Base-by-base conservation (phyloP, 2,329 filamentous ascomycete genomes). In the Talaromyces sp. region DNA sequence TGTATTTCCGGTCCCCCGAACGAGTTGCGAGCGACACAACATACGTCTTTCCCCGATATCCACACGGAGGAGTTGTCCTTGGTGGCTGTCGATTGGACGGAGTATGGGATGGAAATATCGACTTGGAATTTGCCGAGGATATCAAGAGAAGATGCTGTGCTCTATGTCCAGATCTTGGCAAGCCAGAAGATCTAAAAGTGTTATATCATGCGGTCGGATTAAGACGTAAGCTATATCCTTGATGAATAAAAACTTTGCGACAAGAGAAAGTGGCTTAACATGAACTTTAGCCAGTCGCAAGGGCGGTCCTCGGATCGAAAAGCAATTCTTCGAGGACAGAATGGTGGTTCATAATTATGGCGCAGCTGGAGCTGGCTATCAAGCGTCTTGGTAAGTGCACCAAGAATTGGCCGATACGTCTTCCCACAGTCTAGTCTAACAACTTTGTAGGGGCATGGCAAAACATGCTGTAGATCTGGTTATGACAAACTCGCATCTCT, bases 121-220 rank as follows among this genome's bases (percentile, higher is more conserved):
- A 79, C 64, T 70, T 72, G 0, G 68, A 43, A 10, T 50, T 62
- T 33, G 60, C 60, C 24, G 33, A 62, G 33, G 35, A 39, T 7
- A 81, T 81, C 37, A 50, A 80, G n/a, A 62, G 69, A 3, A 75
- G 79, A 2, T 78, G 76, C 0, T 72, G 66, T 10, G 71, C 66
- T 2, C 71, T 81, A 4, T 74, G 76, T n/a, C 65, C 70, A 2
- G 73, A 75, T 45, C 66, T 81, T n/a, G 60, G 65, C 8, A 63
- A 67, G 14, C 45, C 60, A 27, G 54, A 47, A 11, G 41, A 62
- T 4, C 47, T 62, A 22, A 62, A 62, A 41, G n/a, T 62, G n/a
- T 41, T 62, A n/a, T 31, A 50, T 50, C 47, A 62, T 19, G 49
- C 47, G 22, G 47, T 54, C 41, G 60, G 60, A 31, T 41, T 62